phyloP scores from a whole-genome alignment of 495 filamentous ascomycete genomes.

The Cetradonia linearis region DNA sequence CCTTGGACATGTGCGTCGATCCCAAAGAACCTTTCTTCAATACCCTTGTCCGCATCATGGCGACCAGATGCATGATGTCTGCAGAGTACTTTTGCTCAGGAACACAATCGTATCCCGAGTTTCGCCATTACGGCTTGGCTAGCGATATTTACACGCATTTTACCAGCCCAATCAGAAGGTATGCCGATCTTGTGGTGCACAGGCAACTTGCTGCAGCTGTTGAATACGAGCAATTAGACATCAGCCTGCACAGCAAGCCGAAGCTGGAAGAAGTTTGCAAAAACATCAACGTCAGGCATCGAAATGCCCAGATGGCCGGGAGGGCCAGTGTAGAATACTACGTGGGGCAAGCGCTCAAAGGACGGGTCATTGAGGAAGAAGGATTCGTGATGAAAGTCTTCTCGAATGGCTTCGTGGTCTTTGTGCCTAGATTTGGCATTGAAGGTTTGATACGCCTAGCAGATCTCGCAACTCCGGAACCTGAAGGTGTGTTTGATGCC shows the following conservation, averaged over 20 bases:
- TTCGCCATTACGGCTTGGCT: conserved; percentile 91
- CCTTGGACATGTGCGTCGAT: conserved; percentile 76
- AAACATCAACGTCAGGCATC: conserved; percentile 95
- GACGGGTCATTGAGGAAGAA: conserved; percentile 70
- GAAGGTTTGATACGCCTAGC: conserved; percentile 78
- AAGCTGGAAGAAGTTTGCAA: conserved; percentile 89
- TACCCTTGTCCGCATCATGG: conserved; percentile 91
- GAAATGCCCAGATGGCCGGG: conserved; percentile 91
- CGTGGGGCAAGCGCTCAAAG: conserved; percentile 89
- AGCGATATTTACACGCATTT: conserved; percentile 98
- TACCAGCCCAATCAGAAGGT: conserved; percentile 91
- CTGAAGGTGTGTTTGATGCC: conserved; percentile 67
- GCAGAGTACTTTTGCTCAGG: conserved; percentile 97
- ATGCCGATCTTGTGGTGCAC: conserved; percentile 89
- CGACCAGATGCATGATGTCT: conserved; percentile 97
- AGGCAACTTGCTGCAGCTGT: conserved; percentile 92
- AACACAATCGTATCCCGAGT: conserved; percentile 83
- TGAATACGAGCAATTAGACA: conserved; percentile 72
- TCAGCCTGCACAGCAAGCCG: conserved; percentile 59
- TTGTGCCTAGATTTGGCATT: conserved; percentile 90
- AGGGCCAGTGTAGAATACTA: conserved; percentile 93
- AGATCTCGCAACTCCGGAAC: conserved; percentile 68
- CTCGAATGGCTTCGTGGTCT: conserved; percentile 90
- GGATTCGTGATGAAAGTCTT: conserved; percentile 96
- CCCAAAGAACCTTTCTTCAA: conserved; percentile 91